These are phyloP conservation scores for Nemophila menziesii DNA, from an alignment of 257 asterid species.

Conservation along the genomic window DNA sequence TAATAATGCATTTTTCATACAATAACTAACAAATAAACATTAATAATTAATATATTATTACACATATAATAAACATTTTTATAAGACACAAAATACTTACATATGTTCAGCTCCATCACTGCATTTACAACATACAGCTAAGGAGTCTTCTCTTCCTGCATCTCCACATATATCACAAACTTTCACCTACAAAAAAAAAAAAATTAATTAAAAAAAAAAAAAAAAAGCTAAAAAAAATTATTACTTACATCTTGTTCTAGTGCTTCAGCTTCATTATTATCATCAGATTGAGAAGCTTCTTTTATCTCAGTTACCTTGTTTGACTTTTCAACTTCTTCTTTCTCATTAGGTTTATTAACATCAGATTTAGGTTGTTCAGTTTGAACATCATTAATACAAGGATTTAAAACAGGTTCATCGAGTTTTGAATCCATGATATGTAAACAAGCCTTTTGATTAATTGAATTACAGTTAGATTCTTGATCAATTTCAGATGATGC, in stretches of 20 bases:
- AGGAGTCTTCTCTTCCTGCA: constrained; percentile 84
- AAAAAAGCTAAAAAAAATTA: no score
- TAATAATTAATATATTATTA: no score
- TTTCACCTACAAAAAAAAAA: no score
- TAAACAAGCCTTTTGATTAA: constrained; percentile 40
- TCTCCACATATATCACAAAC: constrained; percentile 98
- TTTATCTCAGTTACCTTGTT: background rate
- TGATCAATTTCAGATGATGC: constrained; percentile 31
- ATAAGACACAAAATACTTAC: constrained; percentile 58
- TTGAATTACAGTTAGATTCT: constrained; percentile 16
- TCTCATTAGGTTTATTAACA: constrained; percentile 5
- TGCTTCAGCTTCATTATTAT: no score
- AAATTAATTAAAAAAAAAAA: no score
- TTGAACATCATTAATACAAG: constrained; percentile 13
- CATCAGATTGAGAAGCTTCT: no score
- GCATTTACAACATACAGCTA: constrained; percentile 80
- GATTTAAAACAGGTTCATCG: constrained; percentile 29
- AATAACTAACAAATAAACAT: constrained; percentile 47
- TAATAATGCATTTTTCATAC: constrained; percentile 65
- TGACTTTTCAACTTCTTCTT: background rate
- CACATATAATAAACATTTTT: no score
- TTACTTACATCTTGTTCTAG: no score
- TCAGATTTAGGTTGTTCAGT: constrained; percentile 22
- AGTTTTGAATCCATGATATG: constrained; percentile 39
- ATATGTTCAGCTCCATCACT: constrained; percentile 95